Conservation (phyloP, 2,329 filamentous ascomycete species). For the Fusarium xylarioides region DNA sequence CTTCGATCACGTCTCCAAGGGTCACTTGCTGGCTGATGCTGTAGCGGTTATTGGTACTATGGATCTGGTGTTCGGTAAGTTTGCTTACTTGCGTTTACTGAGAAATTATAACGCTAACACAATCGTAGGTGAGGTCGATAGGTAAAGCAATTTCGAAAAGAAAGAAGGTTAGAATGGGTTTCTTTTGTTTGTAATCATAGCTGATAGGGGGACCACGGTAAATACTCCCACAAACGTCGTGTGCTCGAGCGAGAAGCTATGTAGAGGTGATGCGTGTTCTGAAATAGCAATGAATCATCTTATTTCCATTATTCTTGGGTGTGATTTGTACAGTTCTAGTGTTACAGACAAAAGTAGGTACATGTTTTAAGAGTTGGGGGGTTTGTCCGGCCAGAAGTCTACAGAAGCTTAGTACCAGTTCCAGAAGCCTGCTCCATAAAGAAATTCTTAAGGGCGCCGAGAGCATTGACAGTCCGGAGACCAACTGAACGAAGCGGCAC, state of each 20-base stretch:
- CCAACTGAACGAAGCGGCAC: conserved; percentile 83
- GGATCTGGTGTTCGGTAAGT: conserved; percentile 87
- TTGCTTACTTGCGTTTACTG: not conserved
- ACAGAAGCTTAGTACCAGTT: conserved; percentile 58
- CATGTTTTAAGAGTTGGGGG: not conserved
- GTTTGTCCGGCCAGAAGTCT: not conserved
- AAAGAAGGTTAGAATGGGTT: conserved; percentile 47
- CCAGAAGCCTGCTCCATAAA: conserved; percentile 80
- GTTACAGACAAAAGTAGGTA: conserved; percentile 23
- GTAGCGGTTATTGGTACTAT: conserved; percentile 94
- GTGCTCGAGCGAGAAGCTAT: conserved; percentile 42
- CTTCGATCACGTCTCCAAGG: conserved; percentile 92
- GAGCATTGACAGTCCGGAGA: conserved; percentile 76
- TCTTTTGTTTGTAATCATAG: conserved; percentile 54
- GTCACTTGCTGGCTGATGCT: conserved; percentile 93
- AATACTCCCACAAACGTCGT: conserved; percentile 49
- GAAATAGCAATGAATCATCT: conserved; percentile 41
- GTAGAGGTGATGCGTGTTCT: conserved; percentile 37
- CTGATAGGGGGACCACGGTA: conserved; percentile 49
- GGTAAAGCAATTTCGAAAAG: conserved; percentile 53
- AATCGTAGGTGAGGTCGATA: conserved; percentile 67
- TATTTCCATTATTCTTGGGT: conserved; percentile 16
- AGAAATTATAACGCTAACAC: conserved; percentile 50
- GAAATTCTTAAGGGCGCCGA: conserved; percentile 81
- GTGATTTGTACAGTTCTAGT: conserved; percentile 26